Evolutionary conservation across 2,329 filamentous ascomycete species (phyloP).

Genomic region (Pseudocercospora crystallina): DNA sequence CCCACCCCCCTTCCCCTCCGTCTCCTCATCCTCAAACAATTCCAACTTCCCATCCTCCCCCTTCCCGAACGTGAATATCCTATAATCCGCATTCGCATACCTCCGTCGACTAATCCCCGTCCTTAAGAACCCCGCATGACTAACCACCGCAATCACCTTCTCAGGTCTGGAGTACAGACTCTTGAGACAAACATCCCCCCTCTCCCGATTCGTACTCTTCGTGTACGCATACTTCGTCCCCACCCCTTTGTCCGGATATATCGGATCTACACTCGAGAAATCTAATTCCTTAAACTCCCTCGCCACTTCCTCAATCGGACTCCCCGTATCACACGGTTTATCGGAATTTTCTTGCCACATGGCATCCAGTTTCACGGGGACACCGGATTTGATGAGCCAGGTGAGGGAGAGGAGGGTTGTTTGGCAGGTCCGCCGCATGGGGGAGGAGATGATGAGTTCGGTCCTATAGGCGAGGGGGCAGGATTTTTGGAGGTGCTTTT

Average conservation of each 20-base stretch:
- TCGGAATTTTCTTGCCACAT: constrained; percentile 60
- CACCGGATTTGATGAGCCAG: constrained; percentile 57
- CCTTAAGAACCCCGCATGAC: constrained; percentile 22
- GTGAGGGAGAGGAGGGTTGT: constrained; percentile 60
- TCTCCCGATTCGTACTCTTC: constrained; percentile 53
- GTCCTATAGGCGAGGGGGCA: constrained; percentile 44
- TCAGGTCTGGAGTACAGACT: constrained; percentile 56
- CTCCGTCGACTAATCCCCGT: constrained; percentile 16
- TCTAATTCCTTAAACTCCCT: constrained; percentile 57
- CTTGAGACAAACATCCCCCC: constrained; percentile 54
- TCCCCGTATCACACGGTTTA: constrained; percentile 63
- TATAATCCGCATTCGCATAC: constrained; percentile 24
- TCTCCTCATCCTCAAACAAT: constrained; percentile 17
- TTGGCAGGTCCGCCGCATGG: constrained; percentile 66
- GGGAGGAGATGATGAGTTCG: constrained; percentile 61
- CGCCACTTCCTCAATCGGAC: constrained; percentile 44
- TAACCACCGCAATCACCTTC: constrained; percentile 62
- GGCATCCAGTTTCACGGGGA: constrained; percentile 58
- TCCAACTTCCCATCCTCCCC: constrained; percentile 6
- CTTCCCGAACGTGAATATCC: constrained; percentile 19
- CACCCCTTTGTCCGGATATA: constrained; percentile 64
- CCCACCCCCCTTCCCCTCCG: constrained; percentile 17
- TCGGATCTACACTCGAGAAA: constrained; percentile 57
- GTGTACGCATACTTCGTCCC: constrained; percentile 54
- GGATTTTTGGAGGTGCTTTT: constrained; percentile 38